A percentile compares a stretch with the other conserved stretches of the same genome.
Evolutionary conservation across 2,329 filamentous ascomycete species (phyloP).

Genomic region (Penicillium sp.): DNA sequence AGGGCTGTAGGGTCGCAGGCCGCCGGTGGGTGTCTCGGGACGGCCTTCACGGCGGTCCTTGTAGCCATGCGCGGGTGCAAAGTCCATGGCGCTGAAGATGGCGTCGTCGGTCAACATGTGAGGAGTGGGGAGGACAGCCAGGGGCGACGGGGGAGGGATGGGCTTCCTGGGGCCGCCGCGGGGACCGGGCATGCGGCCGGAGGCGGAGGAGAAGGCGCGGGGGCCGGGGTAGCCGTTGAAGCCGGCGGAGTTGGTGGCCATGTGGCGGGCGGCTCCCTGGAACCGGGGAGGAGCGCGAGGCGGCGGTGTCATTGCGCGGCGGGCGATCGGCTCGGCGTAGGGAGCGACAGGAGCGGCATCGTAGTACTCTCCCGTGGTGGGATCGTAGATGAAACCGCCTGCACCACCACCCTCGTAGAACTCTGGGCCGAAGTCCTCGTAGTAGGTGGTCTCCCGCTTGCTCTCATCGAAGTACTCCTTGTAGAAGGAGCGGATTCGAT

Average conservation of each 20-base stretch:
- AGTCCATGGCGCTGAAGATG: constrained; percentile 68
- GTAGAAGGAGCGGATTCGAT: constrained; percentile 97
- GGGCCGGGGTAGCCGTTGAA: constrained; percentile 44
- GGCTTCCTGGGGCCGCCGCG: constrained; percentile 50
- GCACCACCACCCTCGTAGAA: constrained; percentile 58
- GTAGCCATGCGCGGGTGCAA: constrained; percentile 71
- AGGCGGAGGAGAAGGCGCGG: constrained; percentile 63
- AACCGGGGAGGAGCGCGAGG: constrained; percentile 63
- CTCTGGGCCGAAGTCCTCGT: constrained; percentile 70
- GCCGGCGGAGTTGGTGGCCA: constrained; percentile 46
- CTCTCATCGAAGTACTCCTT: constrained; percentile 98
- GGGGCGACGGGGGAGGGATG: constrained; percentile 67
- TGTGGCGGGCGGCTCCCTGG: constrained; percentile 46
- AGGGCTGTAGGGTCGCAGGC: constrained; percentile 66
- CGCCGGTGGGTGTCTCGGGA: constrained; percentile 58
- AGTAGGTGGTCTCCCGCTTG: constrained; percentile 57
- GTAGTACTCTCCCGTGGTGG: constrained; percentile 33
- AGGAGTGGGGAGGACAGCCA: constrained; percentile 78
- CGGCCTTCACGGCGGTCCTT: constrained; percentile 66
- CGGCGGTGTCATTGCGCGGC: constrained; percentile 93
- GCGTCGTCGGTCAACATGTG: constrained; percentile 82
- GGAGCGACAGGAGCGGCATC: constrained; percentile 45
- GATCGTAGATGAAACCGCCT: constrained; percentile 55
- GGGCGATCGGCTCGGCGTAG: constrained; percentile 77
- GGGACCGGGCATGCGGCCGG: constrained; percentile 43